Conservation (phyloP, 164 flowering plant genomes). For the Annona cherimola region DNA sequence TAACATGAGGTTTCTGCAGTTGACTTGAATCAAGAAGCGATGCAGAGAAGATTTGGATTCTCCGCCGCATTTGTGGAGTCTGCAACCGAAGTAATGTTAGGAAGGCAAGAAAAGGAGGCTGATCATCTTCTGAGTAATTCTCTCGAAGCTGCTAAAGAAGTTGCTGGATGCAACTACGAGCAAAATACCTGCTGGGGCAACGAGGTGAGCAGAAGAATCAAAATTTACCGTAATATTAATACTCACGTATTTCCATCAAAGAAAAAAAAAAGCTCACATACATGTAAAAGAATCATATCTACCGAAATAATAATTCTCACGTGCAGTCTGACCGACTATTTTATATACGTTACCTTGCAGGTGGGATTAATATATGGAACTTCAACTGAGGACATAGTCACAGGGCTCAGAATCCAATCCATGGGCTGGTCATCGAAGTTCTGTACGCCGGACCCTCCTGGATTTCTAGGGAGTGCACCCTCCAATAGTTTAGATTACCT, state of each 20-base stretch:
- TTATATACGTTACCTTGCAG: slow-evolving; percentile 19
- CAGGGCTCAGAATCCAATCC: slow-evolving; percentile 46
- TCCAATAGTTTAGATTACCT: slow-evolving; percentile 24
- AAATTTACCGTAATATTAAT: no score
- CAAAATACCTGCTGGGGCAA: neutral
- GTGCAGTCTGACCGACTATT: neutral
- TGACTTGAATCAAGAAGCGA: neutral
- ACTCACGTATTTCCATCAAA: neutral
- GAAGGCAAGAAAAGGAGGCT: neutral
- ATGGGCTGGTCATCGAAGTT: slow-evolving; percentile 39
- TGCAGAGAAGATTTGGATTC: neutral
- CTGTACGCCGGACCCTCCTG: slow-evolving; percentile 31
- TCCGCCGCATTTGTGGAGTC: neutral
- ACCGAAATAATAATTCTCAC: no score
- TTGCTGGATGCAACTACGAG: neutral
- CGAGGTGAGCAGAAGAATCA: neutral
- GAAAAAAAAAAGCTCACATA: no score
- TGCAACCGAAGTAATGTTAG: neutral
- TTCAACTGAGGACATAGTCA: slow-evolving; percentile 42
- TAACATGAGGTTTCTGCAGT: neutral
- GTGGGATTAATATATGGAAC: slow-evolving; percentile 63
- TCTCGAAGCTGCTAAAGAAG: neutral
- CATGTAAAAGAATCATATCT: no score
- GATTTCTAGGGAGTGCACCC: slow-evolving; percentile 57
- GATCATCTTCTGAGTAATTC: slow-evolving; percentile 1